These are phyloP conservation scores for Chaetomiaceae sp. DNA, from an alignment of 2,329 filamentous ascomycete species.

Conservation along the genomic window DNA sequence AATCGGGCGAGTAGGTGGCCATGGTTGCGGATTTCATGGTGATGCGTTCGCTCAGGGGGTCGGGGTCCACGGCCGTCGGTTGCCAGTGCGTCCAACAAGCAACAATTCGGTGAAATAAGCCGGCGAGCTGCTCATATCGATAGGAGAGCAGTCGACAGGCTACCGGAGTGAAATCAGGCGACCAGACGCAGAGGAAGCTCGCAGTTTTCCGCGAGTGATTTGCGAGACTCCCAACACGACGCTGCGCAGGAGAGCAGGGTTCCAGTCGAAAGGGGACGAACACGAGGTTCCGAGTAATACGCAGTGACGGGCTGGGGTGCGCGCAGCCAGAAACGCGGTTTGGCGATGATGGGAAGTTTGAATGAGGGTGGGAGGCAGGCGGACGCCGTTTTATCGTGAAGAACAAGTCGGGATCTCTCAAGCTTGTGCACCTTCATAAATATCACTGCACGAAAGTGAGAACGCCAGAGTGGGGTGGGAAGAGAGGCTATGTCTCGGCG, in stretches of 20 bases:
- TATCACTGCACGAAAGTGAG: conserved; percentile 8
- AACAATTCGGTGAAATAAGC: conserved; percentile 25
- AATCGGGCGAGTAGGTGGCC: conserved; percentile 21
- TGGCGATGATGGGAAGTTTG: neutral
- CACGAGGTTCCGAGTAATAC: conserved; percentile 25
- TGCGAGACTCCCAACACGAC: conserved; percentile 10
- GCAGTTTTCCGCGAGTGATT: conserved; percentile 12
- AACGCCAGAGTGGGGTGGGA: conserved; percentile 5
- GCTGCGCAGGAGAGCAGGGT: neutral
- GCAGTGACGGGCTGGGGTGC: neutral
- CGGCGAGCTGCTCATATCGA: conserved; percentile 29
- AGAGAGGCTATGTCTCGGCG: conserved; percentile 17
- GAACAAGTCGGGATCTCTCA: neutral
- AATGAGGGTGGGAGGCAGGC: neutral
- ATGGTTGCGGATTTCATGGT: conserved; percentile 17
- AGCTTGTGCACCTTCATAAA: conserved; percentile 9
- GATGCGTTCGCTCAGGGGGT: conserved; percentile 11
- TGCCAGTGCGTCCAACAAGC: conserved; percentile 27
- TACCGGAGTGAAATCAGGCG: conserved; percentile 8
- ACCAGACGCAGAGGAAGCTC: conserved; percentile 9
- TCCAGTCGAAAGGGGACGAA: conserved; percentile 9
- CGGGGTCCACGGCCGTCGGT: conserved; percentile 22
- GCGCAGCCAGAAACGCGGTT: neutral
- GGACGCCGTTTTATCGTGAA: neutral
- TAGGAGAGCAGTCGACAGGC: conserved; percentile 9